Evolutionary conservation across 1,284 basidiomycete species (phyloP).

Genomic region (Ganoderma resinaceum): DNA sequence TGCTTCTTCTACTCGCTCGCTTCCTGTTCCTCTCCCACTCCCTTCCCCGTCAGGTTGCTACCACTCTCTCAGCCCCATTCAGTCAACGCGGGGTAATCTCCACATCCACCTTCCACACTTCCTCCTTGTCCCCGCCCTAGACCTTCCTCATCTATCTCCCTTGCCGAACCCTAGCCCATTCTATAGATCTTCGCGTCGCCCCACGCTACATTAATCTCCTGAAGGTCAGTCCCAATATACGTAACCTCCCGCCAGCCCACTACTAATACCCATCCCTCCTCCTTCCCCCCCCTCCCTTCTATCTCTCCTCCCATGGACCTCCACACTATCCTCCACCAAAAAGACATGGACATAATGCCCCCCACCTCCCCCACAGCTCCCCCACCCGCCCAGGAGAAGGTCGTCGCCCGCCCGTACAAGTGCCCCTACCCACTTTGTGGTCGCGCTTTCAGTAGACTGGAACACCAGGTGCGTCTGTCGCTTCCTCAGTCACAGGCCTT

Average conservation of each 20-base stretch:
- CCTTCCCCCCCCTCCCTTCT: constrained; percentile 10
- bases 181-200: constrained; percentile 25
- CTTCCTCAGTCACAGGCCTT: constrained; percentile 21
- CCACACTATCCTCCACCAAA: constrained; percentile 23
- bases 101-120: constrained; percentile 16
- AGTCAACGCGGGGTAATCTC: constrained; percentile 30
- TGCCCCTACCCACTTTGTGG: constrained; percentile 94
- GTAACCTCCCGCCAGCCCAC: constrained; percentile 14
- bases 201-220: constrained; percentile 15
- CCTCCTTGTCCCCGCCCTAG: constrained; percentile 21
- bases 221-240: constrained; percentile 24
- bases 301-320: constrained; percentile 27
- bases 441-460: constrained; percentile 88
- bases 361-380: constrained; percentile 38
- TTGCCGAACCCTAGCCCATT: constrained; percentile 27
- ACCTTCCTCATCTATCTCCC: constrained; percentile 23
- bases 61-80: constrained; percentile 9
- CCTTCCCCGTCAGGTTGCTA: constrained; percentile 4
- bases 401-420: constrained; percentile 87
- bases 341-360: constrained; percentile 30
- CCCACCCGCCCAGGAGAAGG: constrained; percentile 52
- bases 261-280: constrained; percentile 29
- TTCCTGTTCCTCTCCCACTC: constrained; percentile 22
- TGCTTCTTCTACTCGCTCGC: constrained; percentile 20
- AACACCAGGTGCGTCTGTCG: constrained; percentile 80